These are phyloP conservation scores for Sutorius eximius DNA, from an alignment of 1,284 basidiomycete species.

Conservation along the genomic window DNA sequence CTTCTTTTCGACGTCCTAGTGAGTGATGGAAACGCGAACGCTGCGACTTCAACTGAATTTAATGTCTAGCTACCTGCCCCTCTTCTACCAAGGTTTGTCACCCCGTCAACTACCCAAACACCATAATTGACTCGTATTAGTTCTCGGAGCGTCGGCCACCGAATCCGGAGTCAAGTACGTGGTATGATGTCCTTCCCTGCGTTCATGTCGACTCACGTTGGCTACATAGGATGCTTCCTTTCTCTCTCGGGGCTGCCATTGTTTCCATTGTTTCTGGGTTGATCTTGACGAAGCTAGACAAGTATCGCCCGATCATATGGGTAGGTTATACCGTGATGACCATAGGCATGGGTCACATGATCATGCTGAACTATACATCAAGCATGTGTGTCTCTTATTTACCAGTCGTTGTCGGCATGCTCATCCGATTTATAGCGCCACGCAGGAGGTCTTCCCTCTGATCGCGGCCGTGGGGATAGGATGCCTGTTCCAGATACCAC, in stretches of 20 bases:
- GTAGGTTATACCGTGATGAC: conserved; percentile 52
- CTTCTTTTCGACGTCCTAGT: conserved; percentile 54
- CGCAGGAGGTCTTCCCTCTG: conserved; percentile 60
- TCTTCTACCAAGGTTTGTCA: conserved; percentile 64
- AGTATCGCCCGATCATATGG: conserved; percentile 68
- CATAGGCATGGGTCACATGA: conserved; percentile 39
- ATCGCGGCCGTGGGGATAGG: conserved; percentile 62
- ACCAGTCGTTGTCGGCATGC: not conserved
- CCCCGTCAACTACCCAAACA: not conserved
- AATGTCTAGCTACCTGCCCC: conserved; percentile 59
- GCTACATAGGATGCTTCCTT: conserved; percentile 68
- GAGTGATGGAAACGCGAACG: conserved; percentile 10
- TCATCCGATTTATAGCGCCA: conserved; percentile 43
- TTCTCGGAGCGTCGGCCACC: conserved; percentile 74
- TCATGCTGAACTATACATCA: no score
- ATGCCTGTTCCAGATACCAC: conserved; percentile 64
- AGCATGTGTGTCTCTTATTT: not conserved
- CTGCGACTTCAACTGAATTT: conserved; percentile 5
- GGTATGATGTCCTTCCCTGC: not conserved
- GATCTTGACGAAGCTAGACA: conserved; percentile 56
- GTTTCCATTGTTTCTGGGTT: conserved; percentile 62
- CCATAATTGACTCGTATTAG: conserved; percentile 34
- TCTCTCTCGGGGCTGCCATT: conserved; percentile 61
- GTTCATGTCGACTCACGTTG: not conserved
- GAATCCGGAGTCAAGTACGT: conserved; percentile 68